Evolutionary conservation across 2,329 filamentous ascomycete genomes (phyloP).

Genomic region (Hypoxylon sp.): DNA sequence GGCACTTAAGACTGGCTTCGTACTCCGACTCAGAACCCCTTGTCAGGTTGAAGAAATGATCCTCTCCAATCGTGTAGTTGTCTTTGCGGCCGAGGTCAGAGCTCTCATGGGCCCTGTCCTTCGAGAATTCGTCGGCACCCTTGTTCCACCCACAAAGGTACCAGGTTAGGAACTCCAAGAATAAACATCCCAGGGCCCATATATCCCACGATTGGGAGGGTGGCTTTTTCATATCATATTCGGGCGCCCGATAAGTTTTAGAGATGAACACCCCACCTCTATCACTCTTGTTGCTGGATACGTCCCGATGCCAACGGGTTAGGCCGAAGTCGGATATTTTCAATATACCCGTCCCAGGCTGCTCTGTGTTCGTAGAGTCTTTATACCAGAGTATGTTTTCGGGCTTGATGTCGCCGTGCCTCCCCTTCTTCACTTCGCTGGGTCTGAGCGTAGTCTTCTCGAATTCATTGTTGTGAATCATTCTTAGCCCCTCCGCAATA

Average conservation of each 20-base stretch:
- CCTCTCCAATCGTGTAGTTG: conserved; percentile 3
- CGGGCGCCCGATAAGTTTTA: conserved; percentile 22
- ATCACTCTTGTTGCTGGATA: conserved; percentile 6
- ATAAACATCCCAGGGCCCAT: conserved; percentile 41
- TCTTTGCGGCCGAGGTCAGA: neutral
- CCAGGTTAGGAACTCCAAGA: conserved; percentile 42
- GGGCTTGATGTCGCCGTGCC: conserved; percentile 29
- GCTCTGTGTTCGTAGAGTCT: neutral
- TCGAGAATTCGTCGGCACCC: conserved; percentile 27
- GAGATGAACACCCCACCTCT: neutral
- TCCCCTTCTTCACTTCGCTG: conserved; percentile 10
- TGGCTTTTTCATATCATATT: neutral
- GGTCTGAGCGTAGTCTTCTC: neutral
- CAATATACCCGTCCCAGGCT: neutral
- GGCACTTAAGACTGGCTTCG: conserved; percentile 13
- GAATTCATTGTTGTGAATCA: conserved; percentile 22
- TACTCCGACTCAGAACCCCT: neutral
- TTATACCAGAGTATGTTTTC: conserved; percentile 30
- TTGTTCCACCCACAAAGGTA: conserved; percentile 36
- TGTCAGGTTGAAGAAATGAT: conserved; percentile 18
- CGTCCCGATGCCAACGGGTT: conserved; percentile 15
- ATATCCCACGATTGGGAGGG: conserved; percentile 33
- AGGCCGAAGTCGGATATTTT: conserved; percentile 30
- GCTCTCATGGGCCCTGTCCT: conserved; percentile 6
- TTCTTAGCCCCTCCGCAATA: conserved; percentile 20